Percentiles rank a stretch among this genome's conserved stretches.
These are phyloP conservation scores for Adansonia digitata DNA, from an alignment of 345 rosid genomes.

Conservation along the genomic window DNA sequence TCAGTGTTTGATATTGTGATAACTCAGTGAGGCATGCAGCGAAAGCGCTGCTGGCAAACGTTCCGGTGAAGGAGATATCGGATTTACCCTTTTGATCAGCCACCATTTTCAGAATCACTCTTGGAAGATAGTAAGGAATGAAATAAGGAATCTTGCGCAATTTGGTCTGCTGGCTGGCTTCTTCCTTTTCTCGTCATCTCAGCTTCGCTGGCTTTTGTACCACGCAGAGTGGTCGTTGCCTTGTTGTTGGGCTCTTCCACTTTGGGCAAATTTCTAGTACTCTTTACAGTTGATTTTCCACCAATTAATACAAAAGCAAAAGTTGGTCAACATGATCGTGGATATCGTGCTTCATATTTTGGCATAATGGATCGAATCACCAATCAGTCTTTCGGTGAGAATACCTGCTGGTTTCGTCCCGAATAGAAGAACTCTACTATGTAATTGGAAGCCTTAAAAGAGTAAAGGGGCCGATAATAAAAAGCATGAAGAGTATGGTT, in stretches of 20 bases:
- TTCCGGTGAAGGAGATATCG: conserved; percentile 76
- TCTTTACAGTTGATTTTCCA: no score
- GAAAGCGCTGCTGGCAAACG: conserved; percentile 79
- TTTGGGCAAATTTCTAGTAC: no score
- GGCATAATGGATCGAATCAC: neutral
- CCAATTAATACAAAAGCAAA: no score
- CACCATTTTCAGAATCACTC: conserved; percentile 83
- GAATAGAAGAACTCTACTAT: neutral
- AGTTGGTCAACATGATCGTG: no score
- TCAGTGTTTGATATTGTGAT: neutral
- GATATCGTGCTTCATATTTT: no score
- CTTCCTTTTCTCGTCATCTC: no score
- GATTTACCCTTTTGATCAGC: conserved; percentile 62
- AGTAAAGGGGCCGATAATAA: neutral
- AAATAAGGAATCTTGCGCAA: neutral
- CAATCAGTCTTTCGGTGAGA: neutral
- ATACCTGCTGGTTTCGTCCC: neutral
- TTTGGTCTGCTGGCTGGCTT: no score
- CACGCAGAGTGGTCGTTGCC: no score
- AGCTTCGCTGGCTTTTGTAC: no score
- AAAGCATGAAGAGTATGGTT: no score
- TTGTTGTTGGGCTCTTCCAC: no score
- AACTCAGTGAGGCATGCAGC: conserved; percentile 97
- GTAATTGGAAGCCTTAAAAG: neutral
- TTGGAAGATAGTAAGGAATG: no score